phyloP scores from a whole-genome alignment of 306 rosid species.

The Luffa aegyptiaca region DNA sequence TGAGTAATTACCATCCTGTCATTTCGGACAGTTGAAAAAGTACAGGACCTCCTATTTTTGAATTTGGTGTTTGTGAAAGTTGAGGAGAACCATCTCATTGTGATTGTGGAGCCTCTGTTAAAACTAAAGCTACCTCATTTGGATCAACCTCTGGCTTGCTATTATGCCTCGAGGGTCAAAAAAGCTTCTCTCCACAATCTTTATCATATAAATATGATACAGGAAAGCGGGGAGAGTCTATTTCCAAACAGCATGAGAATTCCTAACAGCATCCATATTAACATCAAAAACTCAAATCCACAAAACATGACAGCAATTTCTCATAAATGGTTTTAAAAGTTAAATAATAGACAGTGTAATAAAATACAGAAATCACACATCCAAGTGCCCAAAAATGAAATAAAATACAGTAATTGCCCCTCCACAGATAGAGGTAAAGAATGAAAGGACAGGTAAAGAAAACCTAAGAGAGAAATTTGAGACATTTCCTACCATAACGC shows the following conservation, averaged over 20 bases:
- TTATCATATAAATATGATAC: constrained; percentile 50
- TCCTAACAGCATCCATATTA: constrained; percentile 40
- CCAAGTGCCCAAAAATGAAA: neutral
- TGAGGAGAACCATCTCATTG: constrained; percentile 64
- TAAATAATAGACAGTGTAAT: neutral
- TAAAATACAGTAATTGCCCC: neutral
- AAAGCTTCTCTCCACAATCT: constrained; percentile 41
- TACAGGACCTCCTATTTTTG: constrained; percentile 27
- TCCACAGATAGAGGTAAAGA: neutral
- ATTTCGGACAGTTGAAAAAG: constrained; percentile 36
- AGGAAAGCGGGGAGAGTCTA: constrained; percentile 91
- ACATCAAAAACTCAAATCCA: neutral
- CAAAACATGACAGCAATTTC: neutral
- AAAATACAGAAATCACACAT: neutral
- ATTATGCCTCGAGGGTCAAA: constrained; percentile 50
- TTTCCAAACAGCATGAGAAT: constrained; percentile 83
- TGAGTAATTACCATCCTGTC: constrained; percentile 46
- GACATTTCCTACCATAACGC: constrained; percentile 57
- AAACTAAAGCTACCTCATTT: constrained; percentile 62
- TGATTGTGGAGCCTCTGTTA: constrained; percentile 82
- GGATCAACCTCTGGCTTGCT: constrained; percentile 32
- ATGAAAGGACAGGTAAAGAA: neutral
- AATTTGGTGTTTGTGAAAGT: constrained; percentile 44
- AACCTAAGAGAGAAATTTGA: constrained; percentile 5
- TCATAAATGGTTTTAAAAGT: neutral